These are phyloP conservation scores for Sugiyamaella smithiae DNA, from an alignment of 805 yeast genomes.

Conservation along the genomic window DNA sequence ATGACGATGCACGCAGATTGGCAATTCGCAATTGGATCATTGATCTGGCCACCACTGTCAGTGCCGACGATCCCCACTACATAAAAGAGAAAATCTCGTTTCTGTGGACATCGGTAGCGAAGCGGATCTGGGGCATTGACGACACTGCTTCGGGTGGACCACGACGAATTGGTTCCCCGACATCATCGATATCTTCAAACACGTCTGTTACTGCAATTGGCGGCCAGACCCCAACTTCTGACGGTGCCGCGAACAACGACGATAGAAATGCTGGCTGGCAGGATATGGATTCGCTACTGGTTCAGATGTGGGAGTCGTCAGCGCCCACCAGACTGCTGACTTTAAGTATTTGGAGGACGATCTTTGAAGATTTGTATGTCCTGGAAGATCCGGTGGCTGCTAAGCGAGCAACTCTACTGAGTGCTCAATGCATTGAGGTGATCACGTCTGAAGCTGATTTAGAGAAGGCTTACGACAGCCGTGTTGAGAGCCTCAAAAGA, in stretches of 20 bases:
- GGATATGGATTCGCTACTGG: constrained; percentile 77
- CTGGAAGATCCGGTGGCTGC: constrained; percentile 90
- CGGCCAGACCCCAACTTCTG: constrained; percentile 1
- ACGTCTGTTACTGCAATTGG: constrained; percentile 7
- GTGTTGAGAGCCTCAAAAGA: constrained; percentile 52
- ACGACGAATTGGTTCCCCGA: background rate
- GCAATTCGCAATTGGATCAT: constrained; percentile 83
- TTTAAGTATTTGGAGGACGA: constrained; percentile 72
- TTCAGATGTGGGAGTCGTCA: constrained; percentile 68
- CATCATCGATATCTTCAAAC: background rate
- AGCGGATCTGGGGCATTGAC: constrained; percentile 80
- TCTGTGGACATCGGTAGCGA: constrained; percentile 88
- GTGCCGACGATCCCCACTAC: constrained; percentile 77
- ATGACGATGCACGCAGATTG: constrained; percentile 54
- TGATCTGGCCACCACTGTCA: constrained; percentile 63
- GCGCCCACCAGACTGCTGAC: constrained; percentile 70
- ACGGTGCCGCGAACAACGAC: constrained; percentile 28
- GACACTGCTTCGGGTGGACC: background rate
- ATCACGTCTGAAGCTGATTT: constrained; percentile 69
- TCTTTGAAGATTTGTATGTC: constrained; percentile 90
- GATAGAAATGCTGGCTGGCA: constrained; percentile 59
- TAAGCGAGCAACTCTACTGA: constrained; percentile 69
- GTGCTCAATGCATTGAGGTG: constrained; percentile 80
- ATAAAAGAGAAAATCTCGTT: constrained; percentile 85
- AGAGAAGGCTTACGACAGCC: constrained; percentile 60